Evolutionary conservation across 768 basidiomycete genomes (phyloP), one percentile per base, ranked within the genome.

Genomic region (Termitomyces sp.): DNA sequence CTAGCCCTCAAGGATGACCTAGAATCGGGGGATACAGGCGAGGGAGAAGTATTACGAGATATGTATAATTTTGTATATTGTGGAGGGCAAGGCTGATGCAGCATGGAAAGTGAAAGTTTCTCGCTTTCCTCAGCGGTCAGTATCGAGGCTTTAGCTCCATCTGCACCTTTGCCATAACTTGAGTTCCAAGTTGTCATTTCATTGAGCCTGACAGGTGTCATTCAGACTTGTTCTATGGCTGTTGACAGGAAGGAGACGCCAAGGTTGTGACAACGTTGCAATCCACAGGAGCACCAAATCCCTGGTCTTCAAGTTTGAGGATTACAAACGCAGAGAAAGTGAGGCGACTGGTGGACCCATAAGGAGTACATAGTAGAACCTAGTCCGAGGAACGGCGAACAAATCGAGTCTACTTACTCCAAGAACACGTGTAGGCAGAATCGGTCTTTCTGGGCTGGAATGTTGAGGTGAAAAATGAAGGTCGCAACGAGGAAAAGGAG

Each of bases 31-130:
- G 34, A 57, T 24, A 52, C 56, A 9, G 28, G 36, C 20, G 56
- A 57, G 18, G 56, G 56, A 13, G 44, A 47, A 42, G 28, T 57
- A 16, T 33, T 57, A 16, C 41, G 41, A 47, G 44, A 57, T 34
- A 57, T 57, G 56, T 57, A 45, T 22, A 42, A 24, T 52, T 44
- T 57, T 34, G 56, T 57, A 28, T 57, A 57, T 31, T 4, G 39
- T 2, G 13, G 44, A 51, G 36, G 34, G 26, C 51, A n/a, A 15
- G 24, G 37, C 26, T 52, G n/a, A 52, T 7, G 16, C 13, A 34
- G 31, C 49, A 34, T 16, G 33, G 20, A 51, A 18, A 26, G 24
- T 9, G n/a, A 24, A 51, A 24, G 50, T 24, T 4, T 51, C 34
- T 26, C 26, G 48, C 4, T 6, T 39, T 39, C 5, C 28, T 48